Evolutionary conservation across 441 rosid genomes (phyloP), one percentile per base, ranked within the genome.

Genomic region (Geranium incanum): DNA sequence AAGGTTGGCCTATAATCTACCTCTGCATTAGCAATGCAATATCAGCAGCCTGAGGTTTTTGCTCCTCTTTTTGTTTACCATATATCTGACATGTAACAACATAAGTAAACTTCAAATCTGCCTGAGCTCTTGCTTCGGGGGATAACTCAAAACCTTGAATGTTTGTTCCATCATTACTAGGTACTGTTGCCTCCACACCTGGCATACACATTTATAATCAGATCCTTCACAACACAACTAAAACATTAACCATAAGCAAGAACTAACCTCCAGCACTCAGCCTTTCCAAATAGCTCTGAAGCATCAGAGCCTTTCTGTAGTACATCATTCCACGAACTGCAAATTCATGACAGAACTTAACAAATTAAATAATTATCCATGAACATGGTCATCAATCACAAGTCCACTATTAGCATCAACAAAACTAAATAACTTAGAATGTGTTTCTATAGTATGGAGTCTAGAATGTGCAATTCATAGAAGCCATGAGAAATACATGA

Each of bases 241-340:
- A 38, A 72, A 68, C 62, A 3, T 7, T 64, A 43, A 74, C 65
- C 19, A 67, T 50, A 15, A 67, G 59, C 72, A 78, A 75, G 63
- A 50, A 50, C 87, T 71, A 70, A 95, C 99, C 99, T 86, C 89
- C 87, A 71, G 81, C 73, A 67, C 77, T 76, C 73, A 75, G 77
- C 81, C 94, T 88, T 80, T 95, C 99, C 84, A 95, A 80, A 83
- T 86, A 89, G 67, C 88, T 78, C 74, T 91, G 99, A 79, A 95
- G 97, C 97, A 95, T 89, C 72, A 95, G 86, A 71, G 99, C 98
- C 78, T 93, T 95, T 81, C 99, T 91, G 67, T 95, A 95, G 85
- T 95, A 95, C 99, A 95, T 95, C 99, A 95, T 95, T 72, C 99
- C 99, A 68, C 99, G 99, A 80, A 95, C 99, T 95, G 88, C 72